Base-by-base conservation (phyloP, 140 eudicot species). In the Bidens hawaiensis region DNA sequence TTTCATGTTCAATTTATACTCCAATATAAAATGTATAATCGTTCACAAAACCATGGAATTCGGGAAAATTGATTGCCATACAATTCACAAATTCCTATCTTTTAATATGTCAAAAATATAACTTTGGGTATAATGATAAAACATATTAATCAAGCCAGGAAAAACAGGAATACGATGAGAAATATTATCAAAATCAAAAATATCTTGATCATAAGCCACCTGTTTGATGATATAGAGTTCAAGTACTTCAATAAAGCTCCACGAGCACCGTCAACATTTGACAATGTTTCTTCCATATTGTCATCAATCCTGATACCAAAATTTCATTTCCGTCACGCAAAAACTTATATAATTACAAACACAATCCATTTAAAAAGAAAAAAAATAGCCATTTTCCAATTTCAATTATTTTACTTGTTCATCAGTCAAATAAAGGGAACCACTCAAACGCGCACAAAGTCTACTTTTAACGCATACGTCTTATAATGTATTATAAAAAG, bases 221-320 rank as follows among this genome's bases (percentile, higher is more conserved):
- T 76, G 83, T 90, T 90, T 62, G 97, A 90, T 17, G 94, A 87
- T 73, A 90, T 82, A 26, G 66, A 74, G 64, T 82, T 77, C 36
- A 90, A 63, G 74, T 87, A 75, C 65, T 78, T 87, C 76, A 90
- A 60, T 65, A 90, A 70, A 64, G 87, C 82, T 36, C 81, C 72
- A 19, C 77, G 85, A 40, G 94, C 97, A 65, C 97, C 90, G 64
- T 90, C 97, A 30, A 90, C 96, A 70, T 90, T 75, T 19, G 88
- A 64, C 64, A 87, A 69, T 17, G 94, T 61, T 50, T 90, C 96
- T 10, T 87, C 97, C 97, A 90, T 87, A 80, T 84, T 84, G 50
- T 90, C 97, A 63, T 90, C 96, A 49, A 90, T 90, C 88, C 97
- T 90, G 79, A 69, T n/a, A n/a, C n/a, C n/a, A n/a, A n/a, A n/a